Percentiles rank a stretch among this genome's conserved stretches.
phyloP scores from a whole-genome alignment of 2,329 filamentous ascomycete species.

The Knufia fluminis region DNA sequence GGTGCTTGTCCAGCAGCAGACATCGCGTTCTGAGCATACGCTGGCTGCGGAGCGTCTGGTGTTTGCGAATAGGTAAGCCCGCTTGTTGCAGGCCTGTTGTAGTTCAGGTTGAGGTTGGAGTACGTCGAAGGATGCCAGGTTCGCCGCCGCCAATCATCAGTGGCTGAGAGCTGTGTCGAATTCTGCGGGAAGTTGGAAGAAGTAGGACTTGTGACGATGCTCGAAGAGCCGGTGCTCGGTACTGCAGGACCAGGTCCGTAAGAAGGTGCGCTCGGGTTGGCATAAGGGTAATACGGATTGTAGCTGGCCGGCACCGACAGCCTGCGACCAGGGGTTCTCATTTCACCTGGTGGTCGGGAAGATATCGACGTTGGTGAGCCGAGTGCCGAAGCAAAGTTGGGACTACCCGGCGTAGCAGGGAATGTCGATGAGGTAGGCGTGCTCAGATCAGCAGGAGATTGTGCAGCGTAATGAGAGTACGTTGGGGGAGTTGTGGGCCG shows the following conservation, averaged over 20 bases:
- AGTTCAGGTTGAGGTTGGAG: constrained; percentile 48
- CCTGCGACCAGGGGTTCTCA: constrained; percentile 60
- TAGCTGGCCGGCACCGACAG: constrained; percentile 71
- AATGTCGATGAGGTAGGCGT: constrained; percentile 80
- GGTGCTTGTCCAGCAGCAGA: constrained; percentile 48
- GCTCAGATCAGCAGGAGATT: constrained; percentile 65
- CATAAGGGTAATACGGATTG: constrained; percentile 64
- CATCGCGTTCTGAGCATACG: constrained; percentile 43
- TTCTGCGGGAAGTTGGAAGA: constrained; percentile 51
- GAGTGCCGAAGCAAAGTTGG: constrained; percentile 59
- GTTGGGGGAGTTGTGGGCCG: constrained; percentile 55
- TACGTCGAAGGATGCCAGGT: constrained; percentile 77
- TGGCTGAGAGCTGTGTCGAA: constrained; percentile 37
- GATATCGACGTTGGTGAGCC: constrained; percentile 64
- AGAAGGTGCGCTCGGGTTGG: constrained; percentile 47
- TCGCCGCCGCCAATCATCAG: constrained; percentile 70
- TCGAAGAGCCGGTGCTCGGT: constrained; percentile 50
- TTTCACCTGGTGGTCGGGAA: constrained; percentile 59
- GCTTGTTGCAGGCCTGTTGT: constrained; percentile 56
- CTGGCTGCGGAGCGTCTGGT: constrained; percentile 51
- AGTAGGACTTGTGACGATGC: constrained; percentile 56
- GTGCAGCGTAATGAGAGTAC: constrained; percentile 54
- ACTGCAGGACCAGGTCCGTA: constrained; percentile 43
- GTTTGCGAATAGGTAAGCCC: constrained; percentile 67
- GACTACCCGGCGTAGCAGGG: constrained; percentile 66